Percentiles rank a stretch among this genome's conserved stretches.
Evolutionary conservation across 495 filamentous ascomycete species (phyloP).

Genomic region (Penicillium desertorum): DNA sequence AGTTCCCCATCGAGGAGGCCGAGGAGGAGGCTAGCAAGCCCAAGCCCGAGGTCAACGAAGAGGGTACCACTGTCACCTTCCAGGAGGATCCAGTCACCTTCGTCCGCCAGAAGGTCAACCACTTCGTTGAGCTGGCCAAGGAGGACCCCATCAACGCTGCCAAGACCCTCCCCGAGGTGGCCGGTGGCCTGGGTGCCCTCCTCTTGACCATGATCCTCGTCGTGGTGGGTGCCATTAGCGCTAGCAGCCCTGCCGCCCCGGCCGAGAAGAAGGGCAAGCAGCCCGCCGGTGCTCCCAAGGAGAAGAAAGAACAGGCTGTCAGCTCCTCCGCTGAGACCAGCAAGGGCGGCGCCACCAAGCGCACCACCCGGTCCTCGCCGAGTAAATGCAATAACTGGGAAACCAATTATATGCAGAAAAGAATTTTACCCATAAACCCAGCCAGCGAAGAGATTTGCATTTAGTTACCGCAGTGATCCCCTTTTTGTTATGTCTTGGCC

Average conservation of each 20-base stretch:
- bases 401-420: conserved; percentile 10
- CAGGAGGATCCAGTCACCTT: conserved; percentile 86
- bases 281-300: conserved; percentile 69
- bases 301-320: conserved; percentile 72
- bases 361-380: conserved; percentile 59
- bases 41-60: conserved; percentile 63
- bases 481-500: conserved; percentile 8
- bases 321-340: conserved; percentile 63
- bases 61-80: conserved; percentile 81
- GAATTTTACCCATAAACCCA: conserved; percentile 3
- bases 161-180: conserved; percentile 88
- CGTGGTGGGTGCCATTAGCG: conserved; percentile 56
- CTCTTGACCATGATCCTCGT: conserved; percentile 67
- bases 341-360: conserved; percentile 67
- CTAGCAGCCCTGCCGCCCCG: conserved; percentile 55
- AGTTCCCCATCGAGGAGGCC: conserved; percentile 79
- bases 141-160: conserved; percentile 85
- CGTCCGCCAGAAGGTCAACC: conserved; percentile 86
- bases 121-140: conserved; percentile 82
- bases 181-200: conserved; percentile 71
- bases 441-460: conserved; percentile 12
- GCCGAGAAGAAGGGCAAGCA: conserved; percentile 70
- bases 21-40: conserved; percentile 82
- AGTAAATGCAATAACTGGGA: conserved; percentile 31
- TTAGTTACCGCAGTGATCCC: conserved; percentile 13